Conservation (phyloP, 345 rosid species). For the Cardamine chenopodiifolia region DNA sequence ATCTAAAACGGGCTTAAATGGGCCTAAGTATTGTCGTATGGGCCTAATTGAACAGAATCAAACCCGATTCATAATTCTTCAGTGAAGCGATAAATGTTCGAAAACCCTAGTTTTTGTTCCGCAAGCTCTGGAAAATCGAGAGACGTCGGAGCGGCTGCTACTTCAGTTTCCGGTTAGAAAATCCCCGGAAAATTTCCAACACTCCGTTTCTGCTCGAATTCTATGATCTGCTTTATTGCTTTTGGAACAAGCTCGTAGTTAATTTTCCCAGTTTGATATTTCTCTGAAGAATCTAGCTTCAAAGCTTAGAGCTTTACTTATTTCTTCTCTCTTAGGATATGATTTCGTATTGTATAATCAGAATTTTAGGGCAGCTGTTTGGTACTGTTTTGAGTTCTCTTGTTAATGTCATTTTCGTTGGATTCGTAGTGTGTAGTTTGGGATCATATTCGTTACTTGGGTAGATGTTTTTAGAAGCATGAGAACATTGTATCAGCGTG, state of each 20-base stretch:
- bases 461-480: not conserved
- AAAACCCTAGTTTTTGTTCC: conserved; percentile 29
- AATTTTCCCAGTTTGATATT: not conserved
- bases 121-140: not conserved
- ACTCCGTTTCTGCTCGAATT: not conserved
- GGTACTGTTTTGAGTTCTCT: not conserved
- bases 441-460: not conserved
- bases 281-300: not conserved
- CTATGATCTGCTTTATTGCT: not conserved
- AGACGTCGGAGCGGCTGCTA: conserved; percentile 27
- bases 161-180: conserved; percentile 32
- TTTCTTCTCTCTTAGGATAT: not conserved
- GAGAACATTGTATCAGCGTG: not conserved
- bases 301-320: not conserved
- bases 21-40: not conserved
- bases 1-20: not conserved
- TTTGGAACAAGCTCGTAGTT: not conserved
- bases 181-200: not conserved
- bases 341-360: not conserved
- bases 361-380: not conserved
- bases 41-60: not conserved
- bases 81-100: conserved; percentile 1
- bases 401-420: not conserved
- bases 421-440: not conserved
- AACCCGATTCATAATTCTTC: not conserved